Base-by-base conservation (phyloP, 148 eudicot genomes). In the Amaranthus palmeri region DNA sequence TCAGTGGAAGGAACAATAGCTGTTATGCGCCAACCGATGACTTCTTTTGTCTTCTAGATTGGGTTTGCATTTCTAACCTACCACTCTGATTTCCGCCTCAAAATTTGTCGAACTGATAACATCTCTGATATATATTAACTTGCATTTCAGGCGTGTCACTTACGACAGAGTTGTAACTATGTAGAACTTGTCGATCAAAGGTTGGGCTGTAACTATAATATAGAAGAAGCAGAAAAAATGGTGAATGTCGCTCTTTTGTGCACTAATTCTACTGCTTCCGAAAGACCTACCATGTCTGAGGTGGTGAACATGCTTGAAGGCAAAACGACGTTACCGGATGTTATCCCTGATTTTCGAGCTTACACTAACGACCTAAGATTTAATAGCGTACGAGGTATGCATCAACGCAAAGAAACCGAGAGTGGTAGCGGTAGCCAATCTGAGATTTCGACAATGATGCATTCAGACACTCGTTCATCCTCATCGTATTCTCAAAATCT, bases 1-100 rank as follows among this genome's bases (percentile, higher is more conserved):
- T 85, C 64, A 75, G 87, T 17, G 92, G 92, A 68, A 90, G 81
- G 70, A 75, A 83, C 78, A 90, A 88, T 68, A 85, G 76, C 82
- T 79, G 49, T 41, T 85, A 83, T 48, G 81, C 76, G 4, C 85
- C 87, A n/a, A 64, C 64, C n/a, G 85, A 79, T 13, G 78, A 86
- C 43, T 82, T 73, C 72, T 78, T 83, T 40, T 85, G 90, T 66
- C 88, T 90, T 73, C 86, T 88, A 75, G 92, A 88, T 69, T 81
- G 90, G 92, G 96, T 90, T 87, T 61, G 73, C 17, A 18, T 59
- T 62, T 66, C 7, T 57, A 54, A n/a, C 58, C 58, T 13, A 17
- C 25, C 17, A 54, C 25, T 2, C 9, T 8, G 10, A 10, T 44
- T 41, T 18, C 8, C 5, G 40, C 2, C 5, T 43, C 6, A 44